Evolutionary conservation across 2,329 filamentous ascomycete genomes (phyloP).

Genomic region (Monilinia fructigena): DNA sequence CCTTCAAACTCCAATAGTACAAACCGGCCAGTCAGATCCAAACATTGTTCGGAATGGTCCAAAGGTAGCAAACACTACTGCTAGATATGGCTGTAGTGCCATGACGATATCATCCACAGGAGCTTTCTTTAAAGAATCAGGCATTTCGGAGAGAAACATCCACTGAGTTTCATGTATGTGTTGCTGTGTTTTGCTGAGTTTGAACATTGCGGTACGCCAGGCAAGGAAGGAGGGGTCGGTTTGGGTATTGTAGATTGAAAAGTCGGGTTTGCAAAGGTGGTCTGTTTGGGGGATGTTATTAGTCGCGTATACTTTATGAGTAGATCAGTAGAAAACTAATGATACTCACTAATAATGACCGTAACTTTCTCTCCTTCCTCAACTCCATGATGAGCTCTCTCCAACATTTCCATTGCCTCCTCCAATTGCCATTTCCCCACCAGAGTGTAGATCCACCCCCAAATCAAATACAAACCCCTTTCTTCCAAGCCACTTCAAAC

Average conservation of each 20-base stretch:
- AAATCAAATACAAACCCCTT: slow-evolving; percentile 74
- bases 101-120: slow-evolving; percentile 58
- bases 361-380: slow-evolving; percentile 54
- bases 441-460: slow-evolving; percentile 76
- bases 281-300: slow-evolving; percentile 49
- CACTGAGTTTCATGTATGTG: slow-evolving; percentile 91
- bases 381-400: slow-evolving; percentile 61
- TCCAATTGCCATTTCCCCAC: slow-evolving; percentile 70
- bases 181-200: slow-evolving; percentile 62
- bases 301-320: slow-evolving; percentile 5
- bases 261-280: slow-evolving; percentile 85
- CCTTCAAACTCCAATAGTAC: slow-evolving; percentile 59
- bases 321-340: background rate
- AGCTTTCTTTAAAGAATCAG: slow-evolving; percentile 49
- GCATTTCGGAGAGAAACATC: slow-evolving; percentile 80
- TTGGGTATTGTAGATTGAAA: slow-evolving; percentile 58
- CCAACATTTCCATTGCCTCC: slow-evolving; percentile 69
- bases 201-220: slow-evolving; percentile 68
- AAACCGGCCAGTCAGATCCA: slow-evolving; percentile 91
- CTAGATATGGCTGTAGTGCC: slow-evolving; percentile 67
- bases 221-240: slow-evolving; percentile 51
- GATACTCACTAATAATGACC: slow-evolving; percentile 39
- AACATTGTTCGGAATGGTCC: slow-evolving; percentile 77
- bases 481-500: slow-evolving; percentile 62
- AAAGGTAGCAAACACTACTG: slow-evolving; percentile 70